A percentile compares a stretch with the other conserved stretches of the same genome.
Evolutionary conservation across 305 asterid genomes (phyloP).

Genomic region (Fraxinus sp.): DNA sequence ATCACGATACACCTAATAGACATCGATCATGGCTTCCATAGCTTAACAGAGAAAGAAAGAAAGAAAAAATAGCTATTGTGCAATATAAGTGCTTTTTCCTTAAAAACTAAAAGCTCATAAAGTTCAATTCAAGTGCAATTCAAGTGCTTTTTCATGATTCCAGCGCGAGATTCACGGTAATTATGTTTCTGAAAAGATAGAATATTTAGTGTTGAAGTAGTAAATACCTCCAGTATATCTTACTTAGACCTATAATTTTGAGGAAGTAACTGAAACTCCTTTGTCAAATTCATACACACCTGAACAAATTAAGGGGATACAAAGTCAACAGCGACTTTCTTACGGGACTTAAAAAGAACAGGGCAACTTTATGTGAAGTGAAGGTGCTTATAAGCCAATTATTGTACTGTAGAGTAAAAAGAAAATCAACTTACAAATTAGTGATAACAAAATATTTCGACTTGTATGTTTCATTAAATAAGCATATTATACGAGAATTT

Average conservation of each 20-base stretch:
- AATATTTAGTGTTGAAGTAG: neutral
- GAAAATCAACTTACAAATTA: neutral
- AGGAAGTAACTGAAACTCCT: conserved; percentile 76
- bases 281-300: conserved; percentile 57
- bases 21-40: neutral
- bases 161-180: neutral
- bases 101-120: neutral
- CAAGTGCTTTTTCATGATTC: neutral
- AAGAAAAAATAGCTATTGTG: neutral
- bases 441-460: neutral
- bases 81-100: neutral
- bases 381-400: neutral
- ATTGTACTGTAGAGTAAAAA: neutral
- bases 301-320: conserved; percentile 71
- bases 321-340: conserved; percentile 68
- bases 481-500: neutral
- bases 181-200: conserved; percentile 1
- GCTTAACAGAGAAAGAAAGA: neutral
- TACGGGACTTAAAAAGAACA: conserved; percentile 55
- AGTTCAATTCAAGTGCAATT: neutral
- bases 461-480: neutral
- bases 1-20: neutral
- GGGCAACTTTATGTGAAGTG: conserved; percentile 5
- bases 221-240: conserved; percentile 69
- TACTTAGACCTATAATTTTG: conserved; percentile 60